Conservation (phyloP, 805 yeast genomes). For the Lipomyces sp. region DNA sequence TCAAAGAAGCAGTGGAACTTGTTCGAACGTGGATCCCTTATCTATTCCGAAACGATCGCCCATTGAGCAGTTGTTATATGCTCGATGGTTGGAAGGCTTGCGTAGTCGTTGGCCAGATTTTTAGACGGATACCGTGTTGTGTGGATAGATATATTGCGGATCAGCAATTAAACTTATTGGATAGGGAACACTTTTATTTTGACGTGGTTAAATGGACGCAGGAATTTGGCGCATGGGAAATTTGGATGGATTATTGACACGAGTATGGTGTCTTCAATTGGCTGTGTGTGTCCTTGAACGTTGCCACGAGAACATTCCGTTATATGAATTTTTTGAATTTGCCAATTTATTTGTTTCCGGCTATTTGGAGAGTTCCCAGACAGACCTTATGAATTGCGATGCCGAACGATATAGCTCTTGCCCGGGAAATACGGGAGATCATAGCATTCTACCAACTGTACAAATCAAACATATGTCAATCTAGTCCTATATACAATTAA, state of each 20-base stretch:
- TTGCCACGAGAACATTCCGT: too few species aligned
- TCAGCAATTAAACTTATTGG: neutral
- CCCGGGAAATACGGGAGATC: too few species aligned
- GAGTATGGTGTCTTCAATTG: too few species aligned
- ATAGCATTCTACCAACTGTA: too few species aligned
- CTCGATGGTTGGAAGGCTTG: constrained; percentile 39
- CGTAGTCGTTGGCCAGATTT: constrained; percentile 36
- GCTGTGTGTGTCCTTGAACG: too few species aligned
- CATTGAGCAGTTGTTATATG: constrained; percentile 37
- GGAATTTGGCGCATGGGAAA: neutral
- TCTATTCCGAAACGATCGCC: constrained; percentile 26
- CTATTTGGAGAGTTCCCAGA: too few species aligned
- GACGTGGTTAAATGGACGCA: neutral
- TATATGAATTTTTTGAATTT: too few species aligned
- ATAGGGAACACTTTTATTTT: neutral
- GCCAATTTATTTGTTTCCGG: too few species aligned
- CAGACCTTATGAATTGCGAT: too few species aligned
- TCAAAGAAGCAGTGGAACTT: neutral
- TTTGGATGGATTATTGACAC: neutral
- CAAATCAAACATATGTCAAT: too few species aligned
- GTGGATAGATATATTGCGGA: neutral
- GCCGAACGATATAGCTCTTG: too few species aligned
- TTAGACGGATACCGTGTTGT: neutral
- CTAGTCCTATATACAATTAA: too few species aligned
- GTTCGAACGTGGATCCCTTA: constrained; percentile 11